A percentile compares a stretch with the other conserved stretches of the same genome.
Conservation (phyloP, 768 basidiomycete genomes). For the Phanerodontia chrysosporium region DNA sequence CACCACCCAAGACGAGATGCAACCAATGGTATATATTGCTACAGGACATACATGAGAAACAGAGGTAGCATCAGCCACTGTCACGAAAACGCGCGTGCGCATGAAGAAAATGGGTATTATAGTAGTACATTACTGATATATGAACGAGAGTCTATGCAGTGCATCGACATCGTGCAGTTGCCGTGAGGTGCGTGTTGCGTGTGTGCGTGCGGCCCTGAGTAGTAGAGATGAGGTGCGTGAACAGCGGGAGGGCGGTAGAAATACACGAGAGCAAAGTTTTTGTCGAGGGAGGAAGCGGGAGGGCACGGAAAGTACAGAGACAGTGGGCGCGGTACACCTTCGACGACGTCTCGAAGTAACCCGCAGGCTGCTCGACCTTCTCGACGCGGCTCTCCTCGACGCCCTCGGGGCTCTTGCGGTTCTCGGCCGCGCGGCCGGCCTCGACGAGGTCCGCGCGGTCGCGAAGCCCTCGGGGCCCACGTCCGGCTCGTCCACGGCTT, state of each 20-base stretch:
- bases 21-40: neutral
- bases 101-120: neutral
- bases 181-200: neutral
- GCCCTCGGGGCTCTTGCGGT: conserved; percentile 26
- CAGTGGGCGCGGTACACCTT: neutral
- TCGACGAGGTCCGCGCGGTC: conserved; percentile 41
- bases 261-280: neutral
- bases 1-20: no score
- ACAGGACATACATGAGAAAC: neutral
- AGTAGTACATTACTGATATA: neutral
- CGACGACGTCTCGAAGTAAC: neutral
- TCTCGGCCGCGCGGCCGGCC: conserved; percentile 32
- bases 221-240: neutral
- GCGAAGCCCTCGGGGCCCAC: conserved; percentile 60
- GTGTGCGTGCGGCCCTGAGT: neutral
- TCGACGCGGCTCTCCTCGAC: conserved; percentile 25
- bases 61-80: neutral
- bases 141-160: neutral
- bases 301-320: neutral
- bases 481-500: conserved; percentile 61
- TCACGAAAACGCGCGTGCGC: neutral
- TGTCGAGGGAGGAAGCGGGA: no score
- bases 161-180: no score
- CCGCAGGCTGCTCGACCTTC: conserved; percentile 13
- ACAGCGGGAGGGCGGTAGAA: no score